Conservation (phyloP, 257 asterid species). For the Petunia secreta region DNA sequence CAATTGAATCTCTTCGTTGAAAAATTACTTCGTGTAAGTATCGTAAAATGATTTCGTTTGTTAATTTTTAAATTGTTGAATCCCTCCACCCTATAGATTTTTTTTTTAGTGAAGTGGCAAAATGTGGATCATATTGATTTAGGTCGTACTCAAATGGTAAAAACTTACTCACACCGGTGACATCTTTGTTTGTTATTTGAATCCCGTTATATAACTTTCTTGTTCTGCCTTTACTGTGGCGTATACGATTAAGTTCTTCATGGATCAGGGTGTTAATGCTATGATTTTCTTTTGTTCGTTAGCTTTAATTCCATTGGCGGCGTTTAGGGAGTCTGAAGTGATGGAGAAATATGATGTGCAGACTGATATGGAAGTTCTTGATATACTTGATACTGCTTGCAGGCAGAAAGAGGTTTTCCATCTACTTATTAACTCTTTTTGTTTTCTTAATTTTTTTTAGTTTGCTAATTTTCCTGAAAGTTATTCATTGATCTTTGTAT, state of each 20-base stretch:
- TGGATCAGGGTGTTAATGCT: neutral
- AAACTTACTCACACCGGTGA: too few species aligned
- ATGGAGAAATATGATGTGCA: conserved; percentile 66
- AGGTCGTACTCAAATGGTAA: too few species aligned
- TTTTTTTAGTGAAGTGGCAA: too few species aligned
- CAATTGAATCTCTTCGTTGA: too few species aligned
- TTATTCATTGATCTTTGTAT: neutral
- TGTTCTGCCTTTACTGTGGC: too few species aligned
- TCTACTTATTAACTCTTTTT: neutral
- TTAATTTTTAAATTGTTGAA: too few species aligned
- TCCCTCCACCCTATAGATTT: too few species aligned
- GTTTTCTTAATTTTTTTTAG: neutral
- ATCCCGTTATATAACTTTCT: too few species aligned
- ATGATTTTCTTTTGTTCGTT: conserved; percentile 7
- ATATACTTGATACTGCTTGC: conserved; percentile 74
- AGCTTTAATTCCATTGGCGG: conserved; percentile 84
- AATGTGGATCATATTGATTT: too few species aligned
- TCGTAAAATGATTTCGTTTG: too few species aligned
- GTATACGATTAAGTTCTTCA: neutral
- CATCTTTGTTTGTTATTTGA: too few species aligned
- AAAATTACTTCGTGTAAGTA: too few species aligned
- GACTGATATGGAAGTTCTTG: conserved; percentile 74
- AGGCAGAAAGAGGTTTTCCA: conserved; percentile 82
- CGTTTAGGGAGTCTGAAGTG: conserved; percentile 76
- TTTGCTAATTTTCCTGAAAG: neutral